Conservation (phyloP, 1,284 basidiomycete species). For the Puccinia polysora region DNA sequence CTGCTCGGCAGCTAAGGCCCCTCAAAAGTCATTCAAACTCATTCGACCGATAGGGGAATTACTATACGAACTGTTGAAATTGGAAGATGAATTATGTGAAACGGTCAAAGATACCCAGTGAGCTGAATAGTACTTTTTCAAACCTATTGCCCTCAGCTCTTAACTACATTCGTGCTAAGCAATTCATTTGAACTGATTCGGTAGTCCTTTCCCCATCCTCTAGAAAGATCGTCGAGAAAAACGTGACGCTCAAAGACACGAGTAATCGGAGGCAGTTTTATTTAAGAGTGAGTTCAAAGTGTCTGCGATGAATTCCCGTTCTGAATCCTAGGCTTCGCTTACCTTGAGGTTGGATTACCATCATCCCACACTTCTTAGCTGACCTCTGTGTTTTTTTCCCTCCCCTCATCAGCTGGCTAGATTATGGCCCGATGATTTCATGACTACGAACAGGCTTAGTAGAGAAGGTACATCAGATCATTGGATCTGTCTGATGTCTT, state of each 20-base stretch:
- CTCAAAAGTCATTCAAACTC: slow-evolving; percentile 24
- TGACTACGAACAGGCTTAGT: slow-evolving; percentile 35
- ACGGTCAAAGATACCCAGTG: slow-evolving; percentile 39
- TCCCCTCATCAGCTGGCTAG: slow-evolving; percentile 7
- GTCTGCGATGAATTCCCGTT: neutral
- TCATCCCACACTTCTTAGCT: neutral
- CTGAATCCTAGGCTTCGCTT: neutral
- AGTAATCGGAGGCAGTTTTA: slow-evolving; percentile 39
- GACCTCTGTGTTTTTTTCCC: neutral
- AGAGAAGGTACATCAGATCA: slow-evolving; percentile 12
- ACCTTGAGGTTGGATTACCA: neutral
- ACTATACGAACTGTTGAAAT: slow-evolving; percentile 33
- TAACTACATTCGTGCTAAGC: neutral
- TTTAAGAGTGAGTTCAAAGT: slow-evolving; percentile 20
- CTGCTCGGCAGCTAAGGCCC: slow-evolving; percentile 26
- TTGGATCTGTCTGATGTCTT: neutral
- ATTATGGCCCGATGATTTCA: slow-evolving; percentile 42
- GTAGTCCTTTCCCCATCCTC: neutral
- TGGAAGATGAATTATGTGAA: slow-evolving; percentile 36
- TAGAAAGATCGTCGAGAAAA: slow-evolving; percentile 41
- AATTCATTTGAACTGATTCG: neutral
- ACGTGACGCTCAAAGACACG: slow-evolving; percentile 34
- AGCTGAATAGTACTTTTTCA: neutral
- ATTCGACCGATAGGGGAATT: slow-evolving; percentile 21
- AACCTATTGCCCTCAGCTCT: neutral